A percentile compares a stretch with the other conserved stretches of the same genome.
Evolutionary conservation across 345 rosid species (phyloP).

Genomic region (Angophora floribunda): DNA sequence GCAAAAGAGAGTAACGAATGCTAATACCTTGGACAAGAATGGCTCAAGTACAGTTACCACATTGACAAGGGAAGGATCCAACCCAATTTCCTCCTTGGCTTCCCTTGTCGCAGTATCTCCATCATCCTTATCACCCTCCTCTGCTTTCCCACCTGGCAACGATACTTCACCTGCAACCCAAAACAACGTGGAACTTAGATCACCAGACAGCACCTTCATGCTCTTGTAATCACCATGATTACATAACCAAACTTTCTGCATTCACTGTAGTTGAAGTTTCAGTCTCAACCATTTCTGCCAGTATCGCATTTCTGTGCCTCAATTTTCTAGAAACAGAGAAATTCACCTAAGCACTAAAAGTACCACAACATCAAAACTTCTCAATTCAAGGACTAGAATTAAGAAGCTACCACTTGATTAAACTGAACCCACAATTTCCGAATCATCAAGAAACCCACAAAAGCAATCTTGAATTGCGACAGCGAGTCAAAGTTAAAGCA

Average conservation of each 20-base stretch:
- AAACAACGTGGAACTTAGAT: not conserved
- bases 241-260: constrained; percentile 15
- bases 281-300: not conserved
- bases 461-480: not conserved
- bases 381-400: not conserved
- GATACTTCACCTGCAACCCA: constrained; percentile 64
- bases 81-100: constrained; percentile 58
- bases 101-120: constrained; percentile 52
- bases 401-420: not conserved
- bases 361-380: not conserved
- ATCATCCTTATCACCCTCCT: constrained; percentile 39
- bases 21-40: constrained; percentile 74
- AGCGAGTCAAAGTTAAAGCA: not conserved
- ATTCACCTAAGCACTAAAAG: not conserved
- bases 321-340: not conserved
- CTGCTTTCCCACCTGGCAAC: constrained; percentile 56
- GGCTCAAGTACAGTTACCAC: constrained; percentile 56
- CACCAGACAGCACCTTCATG: not conserved
- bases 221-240: not conserved
- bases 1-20: not conserved
- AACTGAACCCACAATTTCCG: not conserved
- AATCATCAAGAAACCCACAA: not conserved
- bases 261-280: constrained; percentile 64
- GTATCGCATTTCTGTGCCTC: not conserved
- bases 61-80: constrained; percentile 47